These are phyloP conservation scores for Isabelozyma gotoi DNA, from an alignment of 805 yeast species.

Conservation along the genomic window DNA sequence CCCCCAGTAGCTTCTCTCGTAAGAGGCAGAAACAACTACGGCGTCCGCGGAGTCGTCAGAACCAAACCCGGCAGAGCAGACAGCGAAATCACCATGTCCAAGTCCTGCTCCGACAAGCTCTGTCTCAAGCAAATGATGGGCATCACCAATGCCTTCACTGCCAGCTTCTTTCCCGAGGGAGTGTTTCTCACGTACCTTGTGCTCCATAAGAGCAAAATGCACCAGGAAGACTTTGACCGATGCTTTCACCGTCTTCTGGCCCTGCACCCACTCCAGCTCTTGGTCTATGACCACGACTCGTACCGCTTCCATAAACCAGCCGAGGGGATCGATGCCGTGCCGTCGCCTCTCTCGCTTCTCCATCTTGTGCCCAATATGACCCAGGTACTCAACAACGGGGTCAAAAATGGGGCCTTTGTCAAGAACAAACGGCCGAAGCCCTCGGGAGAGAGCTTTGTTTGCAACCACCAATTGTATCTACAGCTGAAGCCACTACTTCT, in stretches of 20 bases:
- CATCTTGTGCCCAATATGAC: conserved; percentile 19
- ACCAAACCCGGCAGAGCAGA: conserved; percentile 93
- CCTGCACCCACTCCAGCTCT: conserved; percentile 15
- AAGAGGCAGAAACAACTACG: conserved; percentile 67
- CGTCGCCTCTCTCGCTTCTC: conserved; percentile 32
- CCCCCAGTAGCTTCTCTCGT: conserved; percentile 3
- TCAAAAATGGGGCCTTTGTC: conserved; percentile 55
- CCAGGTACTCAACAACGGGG: conserved; percentile 56
- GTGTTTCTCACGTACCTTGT: conserved; percentile 50
- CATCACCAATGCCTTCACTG: conserved; percentile 46
- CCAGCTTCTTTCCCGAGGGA: conserved; percentile 28
- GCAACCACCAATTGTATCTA: conserved; percentile 23
- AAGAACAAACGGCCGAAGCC: conserved; percentile 45
- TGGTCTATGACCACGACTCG: conserved; percentile 18
- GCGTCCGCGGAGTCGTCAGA: conserved; percentile 63
- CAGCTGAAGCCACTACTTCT: conserved; percentile 7
- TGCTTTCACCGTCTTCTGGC: conserved; percentile 37
- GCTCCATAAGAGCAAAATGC: conserved; percentile 34
- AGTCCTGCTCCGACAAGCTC: conserved; percentile 88
- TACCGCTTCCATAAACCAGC: conserved; percentile 27
- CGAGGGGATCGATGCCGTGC: conserved; percentile 10
- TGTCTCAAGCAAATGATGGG: conserved; percentile 62
- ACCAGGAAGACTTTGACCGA: conserved; percentile 30
- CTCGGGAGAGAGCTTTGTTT: conserved; percentile 43
- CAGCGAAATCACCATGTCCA: conserved; percentile 67